These are phyloP conservation scores for Candida maesae DNA, from an alignment of 805 yeast genomes.

Conservation along the genomic window DNA sequence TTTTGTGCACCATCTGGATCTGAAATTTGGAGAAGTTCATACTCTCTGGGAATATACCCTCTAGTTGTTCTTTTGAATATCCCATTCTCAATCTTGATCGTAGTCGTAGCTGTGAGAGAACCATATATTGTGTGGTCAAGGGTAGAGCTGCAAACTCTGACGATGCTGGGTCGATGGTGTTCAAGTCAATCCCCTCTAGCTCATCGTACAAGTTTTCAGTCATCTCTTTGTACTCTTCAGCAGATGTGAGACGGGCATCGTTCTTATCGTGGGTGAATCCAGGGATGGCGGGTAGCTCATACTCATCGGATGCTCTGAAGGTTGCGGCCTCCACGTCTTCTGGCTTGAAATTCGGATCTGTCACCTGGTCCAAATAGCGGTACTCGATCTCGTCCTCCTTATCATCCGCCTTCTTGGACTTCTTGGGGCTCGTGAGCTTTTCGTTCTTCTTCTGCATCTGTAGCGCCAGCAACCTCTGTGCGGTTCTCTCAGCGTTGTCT, in stretches of 20 bases:
- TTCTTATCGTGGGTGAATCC: conserved; percentile 46
- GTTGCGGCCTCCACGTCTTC: background rate
- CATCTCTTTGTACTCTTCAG: conserved; percentile 63
- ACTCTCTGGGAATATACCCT: conserved; percentile 74
- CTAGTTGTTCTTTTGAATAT: conserved; percentile 82
- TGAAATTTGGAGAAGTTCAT: conserved; percentile 92
- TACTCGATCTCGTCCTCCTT: conserved; percentile 28
- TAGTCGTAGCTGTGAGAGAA: conserved; percentile 74
- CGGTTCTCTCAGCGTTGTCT: conserved; percentile 69
- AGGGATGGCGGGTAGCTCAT: conserved; percentile 72
- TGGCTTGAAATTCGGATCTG: conserved; percentile 5
- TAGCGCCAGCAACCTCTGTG: conserved; percentile 73
- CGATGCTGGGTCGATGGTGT: conserved; percentile 79
- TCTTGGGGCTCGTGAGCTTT: background rate
- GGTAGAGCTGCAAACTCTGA: conserved; percentile 76
- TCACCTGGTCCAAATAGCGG: conserved; percentile 32
- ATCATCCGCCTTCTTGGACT: background rate
- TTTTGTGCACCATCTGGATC: conserved; percentile 84
- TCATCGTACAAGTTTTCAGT: conserved; percentile 55
- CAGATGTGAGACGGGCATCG: conserved; percentile 74
- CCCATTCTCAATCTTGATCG: conserved; percentile 94
- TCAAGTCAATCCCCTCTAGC: conserved; percentile 65
- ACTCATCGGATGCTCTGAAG: conserved; percentile 70
- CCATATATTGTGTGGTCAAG: conserved; percentile 80
- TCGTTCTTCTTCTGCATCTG: conserved; percentile 54